Percentiles rank a stretch among this genome's conserved stretches.
phyloP scores from a whole-genome alignment of 129 eudicot genomes.

The Artemisia tridentata region DNA sequence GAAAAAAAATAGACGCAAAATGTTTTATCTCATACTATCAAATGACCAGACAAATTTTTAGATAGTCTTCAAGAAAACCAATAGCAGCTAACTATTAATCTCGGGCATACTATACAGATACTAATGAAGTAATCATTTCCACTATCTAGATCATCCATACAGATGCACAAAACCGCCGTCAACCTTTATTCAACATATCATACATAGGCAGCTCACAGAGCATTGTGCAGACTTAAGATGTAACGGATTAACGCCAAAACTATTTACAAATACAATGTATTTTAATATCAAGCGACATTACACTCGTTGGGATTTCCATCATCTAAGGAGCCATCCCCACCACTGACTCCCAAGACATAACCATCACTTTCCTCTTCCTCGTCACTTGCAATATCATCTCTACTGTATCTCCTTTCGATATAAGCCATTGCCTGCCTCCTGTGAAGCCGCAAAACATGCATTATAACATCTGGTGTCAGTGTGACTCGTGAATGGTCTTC shows the following conservation, averaged over 20 bases:
- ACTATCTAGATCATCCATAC: constrained; percentile 14
- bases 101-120: no score
- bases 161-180: background rate
- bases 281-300: constrained; percentile 30
- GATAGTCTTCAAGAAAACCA: no score
- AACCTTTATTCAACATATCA: background rate
- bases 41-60: no score
- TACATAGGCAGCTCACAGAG: background rate
- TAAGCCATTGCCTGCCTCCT: constrained; percentile 77
- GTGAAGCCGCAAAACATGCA: constrained; percentile 85
- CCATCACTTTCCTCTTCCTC: constrained; percentile 53
- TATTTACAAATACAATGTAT: background rate
- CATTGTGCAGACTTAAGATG: background rate
- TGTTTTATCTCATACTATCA: no score
- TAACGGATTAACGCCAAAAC: background rate
- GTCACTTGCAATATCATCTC: constrained; percentile 48
- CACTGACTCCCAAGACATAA: constrained; percentile 48
- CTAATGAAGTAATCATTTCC: no score
- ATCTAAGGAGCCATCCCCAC: constrained; percentile 48
- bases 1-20: no score
- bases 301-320: constrained; percentile 63
- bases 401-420: constrained; percentile 53
- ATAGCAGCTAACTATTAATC: no score
- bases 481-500: constrained; percentile 73
- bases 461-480: constrained; percentile 78